phyloP scores from a whole-genome alignment of 495 filamentous ascomycete genomes.

The Xylaria scruposa region DNA sequence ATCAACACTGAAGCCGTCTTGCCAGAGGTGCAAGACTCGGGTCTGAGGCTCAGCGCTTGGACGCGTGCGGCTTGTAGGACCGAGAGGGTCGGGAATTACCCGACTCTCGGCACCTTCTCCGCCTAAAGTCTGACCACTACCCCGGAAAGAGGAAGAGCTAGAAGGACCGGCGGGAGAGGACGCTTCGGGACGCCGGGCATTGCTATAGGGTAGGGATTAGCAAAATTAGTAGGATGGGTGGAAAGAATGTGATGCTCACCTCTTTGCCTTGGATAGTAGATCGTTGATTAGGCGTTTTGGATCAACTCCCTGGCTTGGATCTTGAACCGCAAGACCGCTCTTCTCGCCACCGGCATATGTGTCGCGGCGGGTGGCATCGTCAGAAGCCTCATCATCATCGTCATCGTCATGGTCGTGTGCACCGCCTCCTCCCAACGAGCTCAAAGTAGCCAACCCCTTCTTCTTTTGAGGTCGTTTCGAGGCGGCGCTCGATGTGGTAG shows the following conservation, averaged over 20 bases:
- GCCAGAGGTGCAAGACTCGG: slow-evolving; percentile 87
- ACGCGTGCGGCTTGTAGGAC: slow-evolving; percentile 38
- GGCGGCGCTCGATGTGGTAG: slow-evolving; percentile 45
- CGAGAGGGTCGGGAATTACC: slow-evolving; percentile 69
- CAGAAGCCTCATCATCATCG: slow-evolving; percentile 64
- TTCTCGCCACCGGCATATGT: slow-evolving; percentile 97
- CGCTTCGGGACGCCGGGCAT: slow-evolving; percentile 63
- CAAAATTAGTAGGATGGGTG: not conserved
- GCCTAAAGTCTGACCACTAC: slow-evolving; percentile 84
- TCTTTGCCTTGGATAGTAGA: slow-evolving; percentile 81
- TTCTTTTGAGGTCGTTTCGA: slow-evolving; percentile 51
- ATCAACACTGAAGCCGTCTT: slow-evolving; percentile 92
- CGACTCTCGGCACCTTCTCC: slow-evolving; percentile 85
- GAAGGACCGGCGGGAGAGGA: slow-evolving; percentile 52
- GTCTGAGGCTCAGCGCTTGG: slow-evolving; percentile 54
- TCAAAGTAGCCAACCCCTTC: slow-evolving; percentile 62
- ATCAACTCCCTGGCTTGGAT: slow-evolving; percentile 68
- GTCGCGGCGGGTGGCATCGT: slow-evolving; percentile 69
- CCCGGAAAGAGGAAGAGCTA: slow-evolving; percentile 69
- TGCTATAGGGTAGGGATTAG: slow-evolving; percentile 50
- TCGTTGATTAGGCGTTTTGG: slow-evolving; percentile 73
- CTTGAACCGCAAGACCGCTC: slow-evolving; percentile 92
- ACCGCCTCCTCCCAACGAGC: slow-evolving; percentile 56
- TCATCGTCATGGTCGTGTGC: slow-evolving; percentile 56
- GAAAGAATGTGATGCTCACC: slow-evolving; percentile 50